Base-by-base conservation (phyloP, 2,329 filamentous ascomycete genomes). In the Fusarium sp. region DNA sequence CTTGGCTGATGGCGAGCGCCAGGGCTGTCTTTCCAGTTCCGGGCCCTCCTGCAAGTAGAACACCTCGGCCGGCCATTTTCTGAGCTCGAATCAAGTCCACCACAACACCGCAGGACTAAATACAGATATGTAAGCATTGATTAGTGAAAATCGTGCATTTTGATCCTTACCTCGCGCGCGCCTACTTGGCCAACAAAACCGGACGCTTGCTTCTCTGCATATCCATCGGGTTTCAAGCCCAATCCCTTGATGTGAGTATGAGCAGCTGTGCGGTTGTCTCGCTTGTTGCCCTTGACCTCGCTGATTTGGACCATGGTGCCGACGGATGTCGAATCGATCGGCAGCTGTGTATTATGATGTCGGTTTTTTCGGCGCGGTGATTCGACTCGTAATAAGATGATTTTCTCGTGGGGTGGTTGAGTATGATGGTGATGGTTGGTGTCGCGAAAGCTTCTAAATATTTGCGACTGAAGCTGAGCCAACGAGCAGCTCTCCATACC, bases 171-270 rank as follows among this genome's bases (percentile, higher is more conserved):
- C 87, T 99, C 96, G 83, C 96, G 89, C 67, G 96, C 96, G 64
- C 90, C 86, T 57, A 87, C 86, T 80, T 99, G 96, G 53, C 96
- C 96, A 49, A 98, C 91, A 76, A 98, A 99, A 36, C 96, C 96
- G 72, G 89, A 88, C 34, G 89, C 87, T 66, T 92, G 88, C 70
- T 87, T 88, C 78, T 97, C 94, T 67, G 96, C 93, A 53, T 88
- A 90, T 68, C 96, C 96, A 89, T 97, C 93, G 50, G 88, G 79
- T 77, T 92, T 92, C 73, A 99, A 83, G 18, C 96, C 96, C 40
- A 99, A 86, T 52, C 96, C 96, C 80, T 94, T 97, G 86, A 99
- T 99, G 82, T 99, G 96, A 54, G 95, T 97, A 82, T 99, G 96
- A 74, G 95, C 92, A 65, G 96, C 95, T 47, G 96, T 99, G 78